Conservation (phyloP, 306 rosid genomes). For the Datisca glomerata region DNA sequence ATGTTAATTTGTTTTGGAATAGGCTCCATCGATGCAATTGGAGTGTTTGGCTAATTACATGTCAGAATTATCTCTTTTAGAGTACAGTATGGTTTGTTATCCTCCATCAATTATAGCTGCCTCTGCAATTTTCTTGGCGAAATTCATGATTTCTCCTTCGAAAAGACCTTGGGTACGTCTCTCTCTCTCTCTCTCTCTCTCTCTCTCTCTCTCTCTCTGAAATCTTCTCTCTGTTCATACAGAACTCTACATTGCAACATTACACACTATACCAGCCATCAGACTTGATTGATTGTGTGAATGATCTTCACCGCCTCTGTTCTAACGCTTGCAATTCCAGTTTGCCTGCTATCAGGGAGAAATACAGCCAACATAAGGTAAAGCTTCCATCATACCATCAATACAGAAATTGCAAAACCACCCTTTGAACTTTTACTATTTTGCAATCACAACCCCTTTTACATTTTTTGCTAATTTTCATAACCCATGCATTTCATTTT, state of each 20-base stretch:
- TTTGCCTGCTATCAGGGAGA: conserved; percentile 42
- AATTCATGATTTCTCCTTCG: conserved; percentile 47
- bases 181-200: no score
- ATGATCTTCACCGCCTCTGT: conserved; percentile 40
- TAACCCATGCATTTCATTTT: no score
- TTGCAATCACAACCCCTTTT: no score
- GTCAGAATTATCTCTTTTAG: conserved; percentile 80
- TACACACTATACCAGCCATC: conserved; percentile 38
- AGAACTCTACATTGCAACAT: conserved; percentile 47
- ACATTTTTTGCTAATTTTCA: no score
- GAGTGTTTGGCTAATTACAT: conserved; percentile 85
- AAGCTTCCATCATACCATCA: no score
- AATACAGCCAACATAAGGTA: conserved; percentile 58
- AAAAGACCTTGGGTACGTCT: conserved; percentile 76
- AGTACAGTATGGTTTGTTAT: conserved; percentile 69
- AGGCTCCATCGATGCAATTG: conserved; percentile 57
- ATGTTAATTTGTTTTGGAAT: not conserved
- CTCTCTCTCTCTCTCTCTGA: no score
- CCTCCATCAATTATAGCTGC: conserved; percentile 83
- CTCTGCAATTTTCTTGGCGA: conserved; percentile 80
- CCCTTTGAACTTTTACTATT: no score
- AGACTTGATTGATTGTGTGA: conserved; percentile 25
- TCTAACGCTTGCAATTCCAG: conserved; percentile 24
- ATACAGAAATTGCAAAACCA: no score
- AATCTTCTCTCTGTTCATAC: conserved; percentile 1